Evolutionary conservation across 2,329 filamentous ascomycete species (phyloP).

Genomic region (Aspergillus pseudotamarii): DNA sequence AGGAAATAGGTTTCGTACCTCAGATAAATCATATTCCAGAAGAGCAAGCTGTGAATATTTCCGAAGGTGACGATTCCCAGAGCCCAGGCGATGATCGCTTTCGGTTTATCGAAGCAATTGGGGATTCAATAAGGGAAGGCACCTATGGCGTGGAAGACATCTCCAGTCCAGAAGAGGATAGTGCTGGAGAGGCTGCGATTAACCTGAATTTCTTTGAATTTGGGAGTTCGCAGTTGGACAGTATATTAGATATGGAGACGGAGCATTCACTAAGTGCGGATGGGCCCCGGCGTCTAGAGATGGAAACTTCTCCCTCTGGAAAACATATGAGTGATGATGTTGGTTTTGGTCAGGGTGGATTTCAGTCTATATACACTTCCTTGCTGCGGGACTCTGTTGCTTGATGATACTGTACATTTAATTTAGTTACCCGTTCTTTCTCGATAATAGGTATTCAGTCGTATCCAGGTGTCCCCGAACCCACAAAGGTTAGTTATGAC

Average conservation of each 20-base stretch:
- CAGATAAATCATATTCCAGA: background rate
- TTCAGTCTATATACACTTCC: background rate
- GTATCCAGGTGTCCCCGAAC: rapidly evolving
- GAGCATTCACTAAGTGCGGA: too few relatives aligned
- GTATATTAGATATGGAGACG: too few relatives aligned
- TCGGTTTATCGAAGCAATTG: background rate
- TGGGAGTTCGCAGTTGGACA: background rate
- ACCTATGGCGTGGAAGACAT: background rate
- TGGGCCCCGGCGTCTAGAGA: background rate
- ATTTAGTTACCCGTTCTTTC: too few relatives aligned
- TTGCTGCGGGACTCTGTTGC: background rate
- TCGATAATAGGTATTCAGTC: background rate
- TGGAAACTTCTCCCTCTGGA: background rate
- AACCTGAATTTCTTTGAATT: background rate
- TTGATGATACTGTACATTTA: background rate
- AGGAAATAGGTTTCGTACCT: background rate
- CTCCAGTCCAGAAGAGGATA: background rate
- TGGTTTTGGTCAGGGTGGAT: background rate
- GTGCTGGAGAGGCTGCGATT: background rate
- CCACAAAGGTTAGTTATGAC: background rate
- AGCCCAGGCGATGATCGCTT: background rate
- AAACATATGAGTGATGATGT: background rate
- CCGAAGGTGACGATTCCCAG: background rate
- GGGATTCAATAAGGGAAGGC: background rate
- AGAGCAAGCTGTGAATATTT: background rate